These are phyloP conservation scores for Juglanconis juglandina DNA, from an alignment of 2,329 filamentous ascomycete species.

Conservation along the genomic window DNA sequence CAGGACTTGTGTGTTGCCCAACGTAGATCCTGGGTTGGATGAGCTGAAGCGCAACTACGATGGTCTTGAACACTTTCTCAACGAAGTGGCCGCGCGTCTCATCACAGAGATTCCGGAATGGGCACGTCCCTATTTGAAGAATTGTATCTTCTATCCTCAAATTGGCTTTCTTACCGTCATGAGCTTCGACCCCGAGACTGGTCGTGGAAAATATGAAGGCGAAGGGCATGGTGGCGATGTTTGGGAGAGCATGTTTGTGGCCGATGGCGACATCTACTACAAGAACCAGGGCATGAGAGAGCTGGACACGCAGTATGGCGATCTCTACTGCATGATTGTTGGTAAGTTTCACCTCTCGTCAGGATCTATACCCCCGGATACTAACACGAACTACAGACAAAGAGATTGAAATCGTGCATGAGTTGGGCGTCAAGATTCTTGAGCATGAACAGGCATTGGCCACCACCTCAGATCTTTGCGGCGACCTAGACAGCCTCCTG, in stretches of 20 bases:
- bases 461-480: constrained; percentile 72
- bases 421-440: constrained; percentile 68
- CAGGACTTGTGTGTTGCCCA: constrained; percentile 68
- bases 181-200: constrained; percentile 55
- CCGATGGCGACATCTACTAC: constrained; percentile 72
- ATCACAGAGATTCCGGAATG: constrained; percentile 59
- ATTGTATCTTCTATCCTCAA: constrained; percentile 88
- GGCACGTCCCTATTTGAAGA: constrained; percentile 52
- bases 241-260: constrained; percentile 78
- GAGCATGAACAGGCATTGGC: constrained; percentile 64
- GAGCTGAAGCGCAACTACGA: constrained; percentile 73
- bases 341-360: constrained; percentile 46
- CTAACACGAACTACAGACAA: constrained; percentile 52
- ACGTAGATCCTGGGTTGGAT: constrained; percentile 73
- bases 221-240: constrained; percentile 49
- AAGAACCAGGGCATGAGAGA: constrained; percentile 80
- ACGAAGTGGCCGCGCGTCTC: constrained; percentile 63
- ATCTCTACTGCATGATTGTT: constrained; percentile 80
- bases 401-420: constrained; percentile 85
- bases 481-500: constrained; percentile 81
- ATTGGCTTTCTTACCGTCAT: constrained; percentile 85
- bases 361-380: background rate
- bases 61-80: constrained; percentile 71
- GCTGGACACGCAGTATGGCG: constrained; percentile 77
- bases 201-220: constrained; percentile 62